Base-by-base conservation (phyloP, 306 rosid genomes). In the Vicia villosa region DNA sequence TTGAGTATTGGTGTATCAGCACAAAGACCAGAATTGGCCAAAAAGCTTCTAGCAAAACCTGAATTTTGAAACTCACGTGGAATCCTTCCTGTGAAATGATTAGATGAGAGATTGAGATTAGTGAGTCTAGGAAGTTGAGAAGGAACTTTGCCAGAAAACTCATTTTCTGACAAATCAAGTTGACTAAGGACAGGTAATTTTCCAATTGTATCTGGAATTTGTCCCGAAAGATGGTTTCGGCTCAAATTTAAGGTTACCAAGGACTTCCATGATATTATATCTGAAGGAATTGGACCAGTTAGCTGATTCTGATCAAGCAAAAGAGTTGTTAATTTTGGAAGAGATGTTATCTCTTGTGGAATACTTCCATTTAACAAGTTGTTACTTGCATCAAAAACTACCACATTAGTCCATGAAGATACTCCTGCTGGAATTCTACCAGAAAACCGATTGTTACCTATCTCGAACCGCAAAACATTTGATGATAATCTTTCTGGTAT, bases 101-200 rank as follows among this genome's bases (percentile, higher is more conserved):
- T 88, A 37, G 49, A 76, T 9, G 85, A 81, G 1, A 81, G 57
- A 34, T 81, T 81, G 37, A 81, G 76, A 55, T 67, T 32, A 34
- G 42, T 79, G 66, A 69, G 55, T 24, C 1, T 76, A 15, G 70
- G 85, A 8, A 88, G 62, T 43, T 55, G 61, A 11, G 65, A 1
- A 4, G 96, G 96, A 79, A 93, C 59, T 67, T 63, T 20, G 36
- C 96, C 96, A 6, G 90, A 80, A 24, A 92, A 55, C 69, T 71
- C 81, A 69, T 88, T 88, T 60, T 80, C 81, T 16, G 93, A 88
- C n/a, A 91, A 79, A 79, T 91, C 96, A 46, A 91, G 85, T 6
- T 4, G 63, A 10, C 63, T 80, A 5, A 91, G 96, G 17, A 6
- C 50, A 14, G 80, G 86, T 60, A 88, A 77, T 5, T 5, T n/a